Conservation (phyloP, 164 flowering plant genomes). For the Piper longum region DNA sequence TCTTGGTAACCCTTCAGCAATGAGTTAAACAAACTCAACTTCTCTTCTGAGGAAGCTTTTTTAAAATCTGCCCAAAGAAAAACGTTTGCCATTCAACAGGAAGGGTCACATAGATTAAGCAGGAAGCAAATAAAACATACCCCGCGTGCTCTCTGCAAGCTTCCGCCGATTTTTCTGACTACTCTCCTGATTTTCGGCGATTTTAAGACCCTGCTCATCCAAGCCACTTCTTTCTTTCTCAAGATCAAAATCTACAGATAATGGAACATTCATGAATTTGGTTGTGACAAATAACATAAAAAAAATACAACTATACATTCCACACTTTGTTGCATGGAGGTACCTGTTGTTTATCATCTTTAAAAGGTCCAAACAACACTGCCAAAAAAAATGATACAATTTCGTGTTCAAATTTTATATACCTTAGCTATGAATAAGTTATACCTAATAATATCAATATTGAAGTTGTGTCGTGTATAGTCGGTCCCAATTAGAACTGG, state of each 20-base stretch:
- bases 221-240: constrained; percentile 79
- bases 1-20: constrained; percentile 95
- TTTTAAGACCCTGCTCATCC: constrained; percentile 93
- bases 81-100: neutral
- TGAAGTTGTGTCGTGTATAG: too few species aligned
- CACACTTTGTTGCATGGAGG: too few species aligned
- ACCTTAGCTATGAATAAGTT: neutral
- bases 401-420: neutral
- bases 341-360: too few species aligned
- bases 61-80: constrained; percentile 56
- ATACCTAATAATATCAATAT: neutral
- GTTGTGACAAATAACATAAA: neutral
- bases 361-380: neutral
- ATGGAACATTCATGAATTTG: constrained; percentile 3
- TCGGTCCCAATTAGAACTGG: too few species aligned
- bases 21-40: constrained; percentile 71
- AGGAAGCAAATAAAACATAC: constrained; percentile 17
- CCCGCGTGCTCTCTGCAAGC: constrained; percentile 97
- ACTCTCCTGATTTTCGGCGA: constrained; percentile 96
- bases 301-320: neutral
- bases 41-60: constrained; percentile 86
- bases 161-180: constrained; percentile 93
- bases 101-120: neutral
- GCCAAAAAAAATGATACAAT: neutral
- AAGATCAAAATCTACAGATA: constrained; percentile 66